These are phyloP conservation scores for Phlebopus sp. DNA, from an alignment of 1,284 basidiomycete species.

Conservation along the genomic window DNA sequence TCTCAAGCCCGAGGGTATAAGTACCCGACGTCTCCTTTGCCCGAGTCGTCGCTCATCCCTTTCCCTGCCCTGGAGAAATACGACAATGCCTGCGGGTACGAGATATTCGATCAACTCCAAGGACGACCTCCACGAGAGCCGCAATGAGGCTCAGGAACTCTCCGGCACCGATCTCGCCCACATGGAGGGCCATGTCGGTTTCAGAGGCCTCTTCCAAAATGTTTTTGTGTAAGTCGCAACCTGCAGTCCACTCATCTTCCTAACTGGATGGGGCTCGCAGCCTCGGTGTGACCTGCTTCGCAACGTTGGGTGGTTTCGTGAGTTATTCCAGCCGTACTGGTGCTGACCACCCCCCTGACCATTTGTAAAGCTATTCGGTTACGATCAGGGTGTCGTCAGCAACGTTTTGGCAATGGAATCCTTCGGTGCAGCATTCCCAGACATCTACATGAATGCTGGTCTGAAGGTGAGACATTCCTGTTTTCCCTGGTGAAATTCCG, in stretches of 20 bases:
- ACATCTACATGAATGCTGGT: constrained; percentile 27
- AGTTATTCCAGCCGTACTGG: constrained; percentile 10
- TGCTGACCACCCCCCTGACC: constrained; percentile 1
- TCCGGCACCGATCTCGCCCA: constrained; percentile 13
- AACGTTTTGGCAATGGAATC: constrained; percentile 35
- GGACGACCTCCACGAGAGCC: constrained; percentile 2
- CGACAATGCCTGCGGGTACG: neutral
- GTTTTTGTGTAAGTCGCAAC: constrained; percentile 23
- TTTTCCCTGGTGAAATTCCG: neutral
- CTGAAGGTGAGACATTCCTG: constrained; percentile 23
- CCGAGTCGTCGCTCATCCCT: constrained; percentile 15
- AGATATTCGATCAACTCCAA: constrained; percentile 4
- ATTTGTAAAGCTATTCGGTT: constrained; percentile 28
- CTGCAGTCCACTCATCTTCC: neutral
- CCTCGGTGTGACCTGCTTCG: constrained; percentile 33
- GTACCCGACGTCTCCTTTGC: neutral
- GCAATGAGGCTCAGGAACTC: constrained; percentile 2
- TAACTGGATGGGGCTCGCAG: constrained; percentile 14
- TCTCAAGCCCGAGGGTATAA: neutral
- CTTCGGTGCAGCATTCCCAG: constrained; percentile 33
- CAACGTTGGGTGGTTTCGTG: constrained; percentile 32
- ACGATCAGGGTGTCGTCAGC: constrained; percentile 36
- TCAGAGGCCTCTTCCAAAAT: constrained; percentile 30
- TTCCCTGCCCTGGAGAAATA: constrained; percentile 5
- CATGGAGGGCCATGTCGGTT: constrained; percentile 23